Base-by-base conservation (phyloP, 2,329 filamentous ascomycete species). In the Cladophialophora carrionii region DNA sequence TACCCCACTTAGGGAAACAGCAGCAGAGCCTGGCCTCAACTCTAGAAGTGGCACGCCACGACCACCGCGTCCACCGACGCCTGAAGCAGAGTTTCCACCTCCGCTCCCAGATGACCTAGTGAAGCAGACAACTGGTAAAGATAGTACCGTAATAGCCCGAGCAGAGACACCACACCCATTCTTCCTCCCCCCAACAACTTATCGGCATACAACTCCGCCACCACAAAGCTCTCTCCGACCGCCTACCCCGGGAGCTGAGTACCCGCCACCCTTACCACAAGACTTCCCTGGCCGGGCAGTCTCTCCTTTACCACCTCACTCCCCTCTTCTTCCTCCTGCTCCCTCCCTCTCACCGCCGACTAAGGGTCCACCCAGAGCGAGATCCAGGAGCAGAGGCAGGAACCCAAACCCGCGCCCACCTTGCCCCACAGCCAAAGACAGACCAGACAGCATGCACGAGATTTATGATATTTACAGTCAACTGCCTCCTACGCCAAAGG, bases 31-130 rank as follows among this genome's bases (percentile, higher is more conserved):
- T 17, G 61, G 24, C 29, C 31, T 22, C 8, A 24, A n/a, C 10
- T 3, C 43, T 1, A 46, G 32, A 26, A 14, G 20, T 52, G 12
- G 17, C 3, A 34, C 22, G 43, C 31, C 52, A 32, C 48, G 17
- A 8, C 29, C 17, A n/a, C 41, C 61, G 14, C 60, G 51, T 4
- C 26, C 63, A 6, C n/a, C 24, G 12, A 64, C 63, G 10, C 66
- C 66, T 6, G 66, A 68, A 41, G 63, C 66, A n/a, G 66, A 68
- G 52, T 64, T 24, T 37, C 66, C 66, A 9, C 66, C 66, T 41
- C 63, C 66, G n/a, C 57, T 68, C 14, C 51, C 57, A 8, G 60
- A 43, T 20, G 63, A 65, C 2, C 9, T 54, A 17, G 53, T 24
- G 20, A 31, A 37, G 14, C 32, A 7, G 17, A 12, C 8, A 20